Evolutionary conservation across 1,284 basidiomycete genomes (phyloP), one percentile per base, ranked within the genome.

Genomic region (Irpex rosettiformis): DNA sequence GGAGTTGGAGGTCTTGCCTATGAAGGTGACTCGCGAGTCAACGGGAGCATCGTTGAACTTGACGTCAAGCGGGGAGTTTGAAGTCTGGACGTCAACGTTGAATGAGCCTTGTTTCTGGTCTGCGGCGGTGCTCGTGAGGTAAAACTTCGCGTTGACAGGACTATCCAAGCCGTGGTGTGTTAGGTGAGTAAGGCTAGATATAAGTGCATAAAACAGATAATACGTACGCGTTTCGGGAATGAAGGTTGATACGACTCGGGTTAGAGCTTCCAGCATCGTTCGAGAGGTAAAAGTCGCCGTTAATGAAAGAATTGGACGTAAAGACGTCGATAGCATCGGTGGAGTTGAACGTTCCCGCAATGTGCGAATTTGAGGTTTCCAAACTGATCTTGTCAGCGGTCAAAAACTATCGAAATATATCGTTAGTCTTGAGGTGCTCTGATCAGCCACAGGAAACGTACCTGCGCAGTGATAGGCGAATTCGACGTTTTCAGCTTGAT

Each of bases 281-380:
- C 45, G 64, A 58, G 37, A 80, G 52, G 28, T 65, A 68, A 40
- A 77, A 69, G 27, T 70, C 66, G n/a, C 70, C 70, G 6, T 68
- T 54, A 56, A 83, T 75, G n/a, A 52, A 64, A 10, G 69, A 70
- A 58, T 78, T 78, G 40, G 66, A 58, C 13, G 76, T 76, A 24
- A 48, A 25, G 24, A 84, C 60, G 2, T 63, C 63, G 16, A 84
- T 71, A 6, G 62, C 63, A 0, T 68, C 69, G 4, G 69, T 65
- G 8, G 69, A 64, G 29, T 72, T 73, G 69, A 77, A 80, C 18
- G 67, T 68, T 18, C 82, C 83, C 4, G 67, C 60, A 58, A 84
- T 76, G 10, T 64, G 60, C 22, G 71, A 72, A 40, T 79, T 76
- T 1, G 68, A 42, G 1, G 74, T 71, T 11, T 58, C 55, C 42